phyloP scores from a whole-genome alignment of 2,329 filamentous ascomycete genomes.

The Aureobasidium sp. region DNA sequence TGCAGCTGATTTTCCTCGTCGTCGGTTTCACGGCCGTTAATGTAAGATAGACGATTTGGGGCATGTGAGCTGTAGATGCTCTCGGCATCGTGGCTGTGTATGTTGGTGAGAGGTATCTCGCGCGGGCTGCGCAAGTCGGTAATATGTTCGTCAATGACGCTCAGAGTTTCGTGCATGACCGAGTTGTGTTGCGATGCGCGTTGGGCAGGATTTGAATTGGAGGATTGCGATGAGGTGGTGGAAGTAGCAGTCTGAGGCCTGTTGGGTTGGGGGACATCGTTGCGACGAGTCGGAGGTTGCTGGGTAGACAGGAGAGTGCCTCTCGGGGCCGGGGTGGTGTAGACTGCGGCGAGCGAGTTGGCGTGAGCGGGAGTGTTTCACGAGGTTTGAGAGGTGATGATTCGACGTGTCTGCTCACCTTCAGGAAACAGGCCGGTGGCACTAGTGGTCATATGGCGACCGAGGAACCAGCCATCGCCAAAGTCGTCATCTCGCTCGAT shows the following conservation, averaged over 20 bases:
- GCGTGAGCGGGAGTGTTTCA: slow-evolving; percentile 9
- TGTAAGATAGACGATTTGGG: slow-evolving; percentile 74
- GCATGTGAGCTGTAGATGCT: slow-evolving; percentile 66
- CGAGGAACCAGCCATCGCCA: slow-evolving; percentile 77
- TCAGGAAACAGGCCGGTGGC: slow-evolving; percentile 75
- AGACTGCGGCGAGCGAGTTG: slow-evolving; percentile 19
- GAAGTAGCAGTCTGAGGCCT: neutral
- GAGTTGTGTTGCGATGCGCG: slow-evolving; percentile 44
- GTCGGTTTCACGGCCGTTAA: slow-evolving; percentile 89
- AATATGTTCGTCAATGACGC: slow-evolving; percentile 95
- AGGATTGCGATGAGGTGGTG: neutral
- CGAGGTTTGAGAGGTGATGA: neutral
- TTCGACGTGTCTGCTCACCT: slow-evolving; percentile 44
- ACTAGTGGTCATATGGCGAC: slow-evolving; percentile 63
- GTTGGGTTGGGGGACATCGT: neutral
- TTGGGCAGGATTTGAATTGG: neutral
- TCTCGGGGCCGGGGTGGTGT: slow-evolving; percentile 30
- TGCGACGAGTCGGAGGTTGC: slow-evolving; percentile 6
- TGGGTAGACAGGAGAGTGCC: slow-evolving; percentile 19
- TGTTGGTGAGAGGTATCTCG: slow-evolving; percentile 45
- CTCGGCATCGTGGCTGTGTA: slow-evolving; percentile 59
- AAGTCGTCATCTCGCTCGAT: slow-evolving; percentile 84
- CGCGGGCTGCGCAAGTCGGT: slow-evolving; percentile 66
- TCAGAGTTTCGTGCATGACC: slow-evolving; percentile 88
- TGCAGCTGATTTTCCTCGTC: slow-evolving; percentile 74